These are phyloP conservation scores for Abelmoschus esculentus DNA, from an alignment of 345 rosid species.

Conservation along the genomic window DNA sequence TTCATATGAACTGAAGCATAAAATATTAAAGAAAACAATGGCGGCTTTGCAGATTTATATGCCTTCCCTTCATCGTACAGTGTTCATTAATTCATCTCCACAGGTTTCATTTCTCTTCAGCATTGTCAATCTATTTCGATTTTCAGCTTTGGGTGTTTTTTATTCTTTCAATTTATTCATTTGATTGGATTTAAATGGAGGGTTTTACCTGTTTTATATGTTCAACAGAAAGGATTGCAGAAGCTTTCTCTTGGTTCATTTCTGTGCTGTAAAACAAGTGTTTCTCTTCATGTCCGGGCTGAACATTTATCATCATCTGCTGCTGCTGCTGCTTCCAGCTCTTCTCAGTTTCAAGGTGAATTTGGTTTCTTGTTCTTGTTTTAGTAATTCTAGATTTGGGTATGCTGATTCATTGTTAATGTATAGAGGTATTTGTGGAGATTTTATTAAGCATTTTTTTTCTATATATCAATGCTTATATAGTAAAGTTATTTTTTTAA, in stretches of 20 bases:
- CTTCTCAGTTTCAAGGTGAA: constrained; percentile 45
- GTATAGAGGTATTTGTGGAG: background rate
- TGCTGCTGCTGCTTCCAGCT: constrained; percentile 14
- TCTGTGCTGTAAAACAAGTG: constrained; percentile 34
- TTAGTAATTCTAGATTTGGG: too few species aligned
- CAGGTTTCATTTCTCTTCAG: constrained; percentile 36
- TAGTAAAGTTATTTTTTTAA: background rate
- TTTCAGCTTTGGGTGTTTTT: background rate
- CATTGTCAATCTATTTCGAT: background rate
- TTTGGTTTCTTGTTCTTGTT: background rate
- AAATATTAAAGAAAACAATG: constrained; percentile 28
- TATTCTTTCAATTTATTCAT: background rate
- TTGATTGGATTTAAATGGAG: background rate
- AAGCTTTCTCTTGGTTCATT: constrained; percentile 28
- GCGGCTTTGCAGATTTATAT: constrained; percentile 56
- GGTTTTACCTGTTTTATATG: background rate
- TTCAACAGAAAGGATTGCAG: constrained; percentile 28
- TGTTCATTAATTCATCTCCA: constrained; percentile 43
- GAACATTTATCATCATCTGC: constrained; percentile 19
- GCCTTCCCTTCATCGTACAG: constrained; percentile 41
- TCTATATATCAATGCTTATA: background rate
- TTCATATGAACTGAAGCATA: background rate
- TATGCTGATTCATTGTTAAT: too few species aligned
- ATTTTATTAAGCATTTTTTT: background rate
- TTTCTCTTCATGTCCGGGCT: constrained; percentile 33